Base-by-base conservation (phyloP, 2,329 filamentous ascomycete genomes). In the Fusarium chlamydosporum region DNA sequence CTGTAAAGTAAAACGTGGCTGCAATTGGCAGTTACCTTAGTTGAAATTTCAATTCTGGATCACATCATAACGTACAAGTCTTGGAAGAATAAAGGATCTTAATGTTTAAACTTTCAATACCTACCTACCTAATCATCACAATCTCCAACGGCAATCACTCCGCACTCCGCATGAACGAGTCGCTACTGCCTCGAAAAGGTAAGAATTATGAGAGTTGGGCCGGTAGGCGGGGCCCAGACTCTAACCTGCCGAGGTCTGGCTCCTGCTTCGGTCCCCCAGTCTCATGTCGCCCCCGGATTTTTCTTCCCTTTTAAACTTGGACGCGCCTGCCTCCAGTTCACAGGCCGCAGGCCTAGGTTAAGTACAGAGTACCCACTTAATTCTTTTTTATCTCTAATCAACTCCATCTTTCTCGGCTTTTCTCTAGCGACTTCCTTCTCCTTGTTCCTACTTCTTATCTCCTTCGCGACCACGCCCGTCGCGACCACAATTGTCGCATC, bases 231-330 rank as follows among this genome's bases (percentile, higher is more conserved):
- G 46, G 45, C 42, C 56, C 34, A n/a, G 35, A 58, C 56, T 59
- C 56, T 54, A 61, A 53, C 62, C 62, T 72, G 61, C 72, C 72
- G 72, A 74, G 72, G 72, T 62, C 59, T 62, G 59, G 57, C 56
- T 61, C 18, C 34, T 61, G 40, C 46, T 71, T 65, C 67, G 69
- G 71, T 29, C 57, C 58, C 53, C 53, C 47, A 35, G 35, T 51
- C 34, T 51, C 33, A 53, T 54, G 27, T 71, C 50, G 61, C 61
- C 72, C 72, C 72, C 72, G 69, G 72, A 74, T 74, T 74, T 74
- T 67, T 74, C 71, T 74, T 67, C 62, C 23, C 23, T 68, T 65
- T 61, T 65, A 57, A 65, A 64, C 51, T 41, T 38, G 58, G 43
- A 54, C 40, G 48, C 42, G 50, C 46, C 61, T 47, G 43, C 51